Evolutionary conservation across 495 filamentous ascomycete species (phyloP).

Genomic region (Amphirosellinia nigrospora): DNA sequence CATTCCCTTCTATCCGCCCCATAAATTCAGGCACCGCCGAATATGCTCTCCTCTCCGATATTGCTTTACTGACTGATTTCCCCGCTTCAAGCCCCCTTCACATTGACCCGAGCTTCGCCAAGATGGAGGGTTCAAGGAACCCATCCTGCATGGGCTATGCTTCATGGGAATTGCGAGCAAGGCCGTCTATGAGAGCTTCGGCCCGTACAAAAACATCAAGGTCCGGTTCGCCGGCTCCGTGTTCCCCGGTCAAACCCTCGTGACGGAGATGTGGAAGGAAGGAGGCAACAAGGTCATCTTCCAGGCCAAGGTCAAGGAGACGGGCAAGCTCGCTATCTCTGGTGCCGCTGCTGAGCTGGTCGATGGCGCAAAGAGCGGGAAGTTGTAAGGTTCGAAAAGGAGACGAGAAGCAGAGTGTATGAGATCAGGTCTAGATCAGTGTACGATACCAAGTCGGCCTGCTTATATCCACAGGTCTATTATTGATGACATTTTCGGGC

Average conservation of each 20-base stretch:
- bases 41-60: background rate
- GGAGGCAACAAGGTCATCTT: constrained; percentile 80
- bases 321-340: constrained; percentile 89
- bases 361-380: constrained; percentile 24
- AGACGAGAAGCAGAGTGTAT: background rate
- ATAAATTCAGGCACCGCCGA: background rate
- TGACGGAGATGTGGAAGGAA: constrained; percentile 99
- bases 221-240: constrained; percentile 95
- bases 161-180: constrained; percentile 93
- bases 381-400: constrained; percentile 26
- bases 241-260: constrained; percentile 88
- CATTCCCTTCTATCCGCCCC: background rate
- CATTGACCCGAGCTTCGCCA: constrained; percentile 92
- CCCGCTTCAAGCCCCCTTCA: constrained; percentile 75
- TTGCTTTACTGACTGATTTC: constrained; percentile 4
- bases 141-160: constrained; percentile 95
- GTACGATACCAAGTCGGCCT: background rate
- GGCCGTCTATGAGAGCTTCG: constrained; percentile 84
- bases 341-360: constrained; percentile 88
- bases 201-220: constrained; percentile 91
- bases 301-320: constrained; percentile 94
- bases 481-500: background rate
- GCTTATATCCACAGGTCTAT: constrained; percentile 2
- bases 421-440: background rate
- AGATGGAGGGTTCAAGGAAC: constrained; percentile 92